phyloP scores from a whole-genome alignment of 108 stramenopile genomes.

The Cyclostephanos tholiformis region DNA sequence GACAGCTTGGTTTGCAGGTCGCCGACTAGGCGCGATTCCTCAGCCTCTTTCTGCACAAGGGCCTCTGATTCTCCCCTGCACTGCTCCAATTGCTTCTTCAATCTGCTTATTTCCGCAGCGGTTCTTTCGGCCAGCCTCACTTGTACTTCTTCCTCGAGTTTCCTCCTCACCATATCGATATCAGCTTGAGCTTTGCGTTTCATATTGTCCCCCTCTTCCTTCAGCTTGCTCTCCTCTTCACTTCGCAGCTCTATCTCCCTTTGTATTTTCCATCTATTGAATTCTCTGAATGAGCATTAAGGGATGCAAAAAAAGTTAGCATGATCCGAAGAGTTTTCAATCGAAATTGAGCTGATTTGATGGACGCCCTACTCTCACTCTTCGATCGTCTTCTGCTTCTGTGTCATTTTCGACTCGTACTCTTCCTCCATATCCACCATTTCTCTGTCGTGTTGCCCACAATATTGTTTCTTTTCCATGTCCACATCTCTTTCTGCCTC shows the following conservation, averaged over 20 bases:
- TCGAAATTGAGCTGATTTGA: background rate
- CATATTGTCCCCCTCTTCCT: slow-evolving; percentile 17
- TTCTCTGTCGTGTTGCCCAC: slow-evolving; percentile 6
- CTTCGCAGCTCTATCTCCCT: slow-evolving; percentile 18
- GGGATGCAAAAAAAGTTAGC: background rate
- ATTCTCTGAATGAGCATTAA: slow-evolving; percentile 14
- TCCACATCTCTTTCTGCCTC: slow-evolving; percentile 7
- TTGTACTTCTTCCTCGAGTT: slow-evolving; percentile 30
- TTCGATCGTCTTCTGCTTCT: slow-evolving; percentile 9
- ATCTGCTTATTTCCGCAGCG: background rate
- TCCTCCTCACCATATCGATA: slow-evolving; percentile 22
- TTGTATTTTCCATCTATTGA: slow-evolving; percentile 28
- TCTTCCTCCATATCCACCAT: slow-evolving; percentile 29
- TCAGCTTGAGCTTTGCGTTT: slow-evolving; percentile 30
- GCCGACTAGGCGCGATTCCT: background rate
- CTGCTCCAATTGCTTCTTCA: slow-evolving; percentile 18
- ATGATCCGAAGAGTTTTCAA: background rate
- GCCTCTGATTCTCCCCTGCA: background rate
- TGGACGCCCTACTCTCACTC: slow-evolving; percentile 5
- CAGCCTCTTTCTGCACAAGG: background rate
- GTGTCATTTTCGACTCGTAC: slow-evolving; percentile 11
- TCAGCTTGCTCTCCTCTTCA: slow-evolving; percentile 13
- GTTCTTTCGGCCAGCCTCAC: background rate
- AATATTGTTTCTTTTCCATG: slow-evolving; percentile 13
- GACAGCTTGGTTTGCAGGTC: slow-evolving; percentile 11